Conservation (phyloP, 192 early-diverging fungal species). For the Coemansia sp. region DNA sequence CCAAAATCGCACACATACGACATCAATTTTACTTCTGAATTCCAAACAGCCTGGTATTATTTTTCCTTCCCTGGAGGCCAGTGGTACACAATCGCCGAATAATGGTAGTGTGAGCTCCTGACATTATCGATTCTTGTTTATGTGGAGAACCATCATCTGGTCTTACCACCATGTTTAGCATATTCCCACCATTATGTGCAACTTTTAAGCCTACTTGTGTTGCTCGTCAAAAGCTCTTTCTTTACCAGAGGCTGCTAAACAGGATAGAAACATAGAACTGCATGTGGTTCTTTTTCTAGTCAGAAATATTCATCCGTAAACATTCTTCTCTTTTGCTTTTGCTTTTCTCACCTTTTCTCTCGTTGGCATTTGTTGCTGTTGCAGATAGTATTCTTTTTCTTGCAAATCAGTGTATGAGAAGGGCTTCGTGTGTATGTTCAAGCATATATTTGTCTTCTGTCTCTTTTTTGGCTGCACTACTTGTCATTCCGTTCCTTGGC, state of each 20-base stretch:
- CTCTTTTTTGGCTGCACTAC: background rate
- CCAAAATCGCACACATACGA: background rate
- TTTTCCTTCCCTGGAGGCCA: background rate
- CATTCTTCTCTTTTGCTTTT: background rate
- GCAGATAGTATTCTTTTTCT: background rate
- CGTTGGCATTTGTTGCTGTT: background rate
- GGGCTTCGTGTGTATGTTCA: background rate
- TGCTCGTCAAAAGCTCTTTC: background rate
- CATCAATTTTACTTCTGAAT: background rate
- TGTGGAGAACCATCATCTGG: constrained; percentile 4
- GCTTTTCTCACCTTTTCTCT: background rate
- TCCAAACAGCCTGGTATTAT: background rate
- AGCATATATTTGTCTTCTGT: background rate
- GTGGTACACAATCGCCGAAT: background rate
- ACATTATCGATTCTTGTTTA: background rate
- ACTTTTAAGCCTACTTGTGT: background rate
- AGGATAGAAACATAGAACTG: background rate
- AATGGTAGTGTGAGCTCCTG: constrained; percentile 7
- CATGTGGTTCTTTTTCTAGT: background rate
- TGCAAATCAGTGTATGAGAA: background rate
- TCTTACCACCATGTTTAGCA: constrained; percentile 10
- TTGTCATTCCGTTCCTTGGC: background rate
- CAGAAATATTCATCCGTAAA: background rate
- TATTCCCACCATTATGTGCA: constrained; percentile 3
- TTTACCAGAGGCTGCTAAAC: background rate